These are phyloP conservation scores for Hypoxylon subgilvum DNA, from an alignment of 495 filamentous ascomycete genomes.

Conservation along the genomic window DNA sequence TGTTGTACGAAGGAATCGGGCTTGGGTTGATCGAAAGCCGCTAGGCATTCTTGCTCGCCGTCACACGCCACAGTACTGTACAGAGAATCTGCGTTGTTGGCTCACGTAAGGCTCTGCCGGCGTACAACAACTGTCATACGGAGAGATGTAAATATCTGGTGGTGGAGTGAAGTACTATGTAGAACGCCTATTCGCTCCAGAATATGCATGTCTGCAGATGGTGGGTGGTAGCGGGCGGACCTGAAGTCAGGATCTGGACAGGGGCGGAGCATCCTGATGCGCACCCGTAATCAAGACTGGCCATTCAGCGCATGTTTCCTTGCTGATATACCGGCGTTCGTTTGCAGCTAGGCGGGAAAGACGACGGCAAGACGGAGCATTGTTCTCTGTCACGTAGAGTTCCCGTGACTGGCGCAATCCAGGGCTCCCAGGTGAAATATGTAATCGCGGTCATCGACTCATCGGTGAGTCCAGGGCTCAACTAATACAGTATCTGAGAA, in stretches of 20 bases:
- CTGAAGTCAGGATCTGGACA: conserved; percentile 26
- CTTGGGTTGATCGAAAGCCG: conserved; percentile 4
- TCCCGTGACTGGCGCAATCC: conserved; percentile 19
- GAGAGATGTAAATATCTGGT: conserved; percentile 2
- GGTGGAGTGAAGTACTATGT: conserved; percentile 20
- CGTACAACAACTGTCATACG: conserved; percentile 1
- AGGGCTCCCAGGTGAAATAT: no score
- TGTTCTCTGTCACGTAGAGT: conserved; percentile 20
- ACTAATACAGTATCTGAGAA: conserved; percentile 2
- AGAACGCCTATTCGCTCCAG: conserved; percentile 18
- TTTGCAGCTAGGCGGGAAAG: conserved; percentile 14
- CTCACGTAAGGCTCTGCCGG: conserved; percentile 20
- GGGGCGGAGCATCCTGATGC: conserved; percentile 21
- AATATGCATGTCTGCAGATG: conserved; percentile 4
- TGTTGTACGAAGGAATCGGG: neutral
- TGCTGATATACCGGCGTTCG: conserved; percentile 12
- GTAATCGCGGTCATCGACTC: no score
- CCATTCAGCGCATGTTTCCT: conserved; percentile 10
- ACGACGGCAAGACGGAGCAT: conserved; percentile 11
- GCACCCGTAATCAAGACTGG: conserved; percentile 20
- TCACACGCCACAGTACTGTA: conserved; percentile 4
- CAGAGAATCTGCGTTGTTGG: neutral
- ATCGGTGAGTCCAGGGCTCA: conserved; percentile 27
- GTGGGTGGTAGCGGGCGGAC: conserved; percentile 28
- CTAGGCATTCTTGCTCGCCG: neutral